Conservation (phyloP, 805 yeast species). For the Yamadazyma akitaensis region DNA sequence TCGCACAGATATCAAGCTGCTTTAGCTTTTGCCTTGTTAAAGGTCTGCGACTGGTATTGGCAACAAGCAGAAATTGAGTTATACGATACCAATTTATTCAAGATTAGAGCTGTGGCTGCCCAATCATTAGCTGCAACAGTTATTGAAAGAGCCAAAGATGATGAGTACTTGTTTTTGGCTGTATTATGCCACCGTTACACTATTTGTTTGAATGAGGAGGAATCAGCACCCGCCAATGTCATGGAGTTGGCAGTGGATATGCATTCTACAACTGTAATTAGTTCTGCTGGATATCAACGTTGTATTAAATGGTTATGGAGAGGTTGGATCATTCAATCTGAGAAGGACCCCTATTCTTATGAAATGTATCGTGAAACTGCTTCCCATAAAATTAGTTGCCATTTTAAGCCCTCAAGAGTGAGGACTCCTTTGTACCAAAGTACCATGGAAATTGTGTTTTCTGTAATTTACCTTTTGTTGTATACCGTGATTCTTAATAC, state of each 20-base stretch:
- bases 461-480: conserved; percentile 57
- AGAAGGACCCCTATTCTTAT: conserved; percentile 65
- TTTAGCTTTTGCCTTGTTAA: conserved; percentile 65
- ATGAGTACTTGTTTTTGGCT: conserved; percentile 63
- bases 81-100: conserved; percentile 62
- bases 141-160: conserved; percentile 60
- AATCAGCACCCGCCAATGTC: conserved; percentile 66
- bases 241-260: conserved; percentile 82
- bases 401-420: conserved; percentile 79
- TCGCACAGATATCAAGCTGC: conserved; percentile 64
- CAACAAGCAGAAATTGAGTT: conserved; percentile 56
- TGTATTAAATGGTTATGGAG: conserved; percentile 90
- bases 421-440: conserved; percentile 85
- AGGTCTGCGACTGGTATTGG: conserved; percentile 78
- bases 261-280: conserved; percentile 74
- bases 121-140: conserved; percentile 67
- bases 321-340: conserved; percentile 85
- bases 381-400: conserved; percentile 51
- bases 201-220: conserved; percentile 59
- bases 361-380: conserved; percentile 60
- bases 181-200: conserved; percentile 75
- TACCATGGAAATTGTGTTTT: conserved; percentile 62
- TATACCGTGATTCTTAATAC: conserved; percentile 65
- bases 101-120: conserved; percentile 63
- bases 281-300: conserved; percentile 79